Base-by-base conservation (phyloP, 108 stramenopile genomes). In the Fragilariopsis cylindrus region DNA sequence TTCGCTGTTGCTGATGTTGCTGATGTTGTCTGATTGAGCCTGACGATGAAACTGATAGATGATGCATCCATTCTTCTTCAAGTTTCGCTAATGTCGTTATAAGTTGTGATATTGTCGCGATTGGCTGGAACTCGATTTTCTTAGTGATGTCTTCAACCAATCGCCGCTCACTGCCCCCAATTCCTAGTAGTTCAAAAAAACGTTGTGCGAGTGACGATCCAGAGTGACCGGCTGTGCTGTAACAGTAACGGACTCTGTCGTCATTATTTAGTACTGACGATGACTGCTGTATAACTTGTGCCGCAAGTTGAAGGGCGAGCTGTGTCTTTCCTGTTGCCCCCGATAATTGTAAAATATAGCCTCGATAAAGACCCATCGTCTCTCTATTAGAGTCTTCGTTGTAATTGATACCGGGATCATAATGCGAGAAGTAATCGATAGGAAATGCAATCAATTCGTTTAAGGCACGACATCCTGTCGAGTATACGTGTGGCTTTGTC, bases 391-490 rank as follows among this genome's bases (percentile, higher is more conserved):
- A 12, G 30, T 57, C 56, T 12, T 39, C 44, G 54, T 13, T 19
- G 18, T 42, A 45, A 16, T 0, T 7, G 43, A 69, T 21, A 47
- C 5, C 53, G 1, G 16, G 45, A 49, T 49, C 46, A 19, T 19
- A 19, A 7, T 8, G 5, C 39, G 46, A 49, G 4, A 3, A 45
- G 16, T 60, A 76, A 15, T 70, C 69, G 21, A 48, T 60, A 9
- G 76, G 76, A 76, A 76, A 57, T 11, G 57, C 44, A 44, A 76
- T n/a, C 50, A 70, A 40, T 7, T 41, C 40, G 60, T 76, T 69
- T 39, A 76, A n/a, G 49, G 46, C 68, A 58, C 62, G 58, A 58
- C 76, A 76, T 18, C 76, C 76, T 3, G 76, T 76, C 5, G 69
- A 63, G 52, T 70, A n/a, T 0, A 30, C 2, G 30, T 56, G 19